phyloP scores from a whole-genome alignment of 2,329 filamentous ascomycete genomes.

The Fusarium sp. region DNA sequence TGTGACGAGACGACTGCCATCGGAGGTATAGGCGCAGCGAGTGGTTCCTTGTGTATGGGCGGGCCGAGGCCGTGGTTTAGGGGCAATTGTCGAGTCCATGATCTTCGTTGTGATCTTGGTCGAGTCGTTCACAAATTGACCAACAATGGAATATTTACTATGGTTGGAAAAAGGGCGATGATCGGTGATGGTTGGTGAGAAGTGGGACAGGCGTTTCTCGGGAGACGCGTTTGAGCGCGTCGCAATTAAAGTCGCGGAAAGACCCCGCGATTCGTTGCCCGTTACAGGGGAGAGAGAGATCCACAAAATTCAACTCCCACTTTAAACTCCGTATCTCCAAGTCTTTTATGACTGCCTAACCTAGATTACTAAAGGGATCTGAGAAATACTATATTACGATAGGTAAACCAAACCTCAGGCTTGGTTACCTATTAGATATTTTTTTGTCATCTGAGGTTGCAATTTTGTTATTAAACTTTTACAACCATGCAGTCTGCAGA shows the following conservation, averaged over 20 bases:
- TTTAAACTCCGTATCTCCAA: conserved; percentile 7
- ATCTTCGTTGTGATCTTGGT: conserved; percentile 7
- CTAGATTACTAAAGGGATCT: conserved; percentile 21
- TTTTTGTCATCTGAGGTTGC: neutral
- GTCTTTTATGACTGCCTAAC: conserved; percentile 35
- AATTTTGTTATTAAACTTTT: neutral
- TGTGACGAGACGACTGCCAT: conserved; percentile 89
- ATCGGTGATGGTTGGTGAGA: conserved; percentile 21
- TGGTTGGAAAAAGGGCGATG: conserved; percentile 15
- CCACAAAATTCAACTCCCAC: conserved; percentile 39
- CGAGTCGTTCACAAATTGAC: conserved; percentile 6
- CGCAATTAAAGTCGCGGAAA: conserved; percentile 54
- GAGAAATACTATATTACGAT: neutral
- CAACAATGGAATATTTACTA: conserved; percentile 21
- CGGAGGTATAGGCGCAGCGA: conserved; percentile 88
- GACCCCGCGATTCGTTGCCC: conserved; percentile 50
- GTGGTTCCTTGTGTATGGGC: conserved; percentile 89
- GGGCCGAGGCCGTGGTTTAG: conserved; percentile 74
- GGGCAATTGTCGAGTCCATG: conserved; percentile 54
- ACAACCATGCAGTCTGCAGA: conserved; percentile 77
- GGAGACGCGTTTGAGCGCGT: conserved; percentile 61
- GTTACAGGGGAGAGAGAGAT: conserved; percentile 18
- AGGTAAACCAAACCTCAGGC: neutral
- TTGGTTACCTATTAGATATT: neutral
- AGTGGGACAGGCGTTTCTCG: conserved; percentile 34